Percentiles rank a stretch among this genome's conserved stretches.
Conservation (phyloP, 176 grass and related monocot genomes). For the Tillandsia leiboldiana region DNA sequence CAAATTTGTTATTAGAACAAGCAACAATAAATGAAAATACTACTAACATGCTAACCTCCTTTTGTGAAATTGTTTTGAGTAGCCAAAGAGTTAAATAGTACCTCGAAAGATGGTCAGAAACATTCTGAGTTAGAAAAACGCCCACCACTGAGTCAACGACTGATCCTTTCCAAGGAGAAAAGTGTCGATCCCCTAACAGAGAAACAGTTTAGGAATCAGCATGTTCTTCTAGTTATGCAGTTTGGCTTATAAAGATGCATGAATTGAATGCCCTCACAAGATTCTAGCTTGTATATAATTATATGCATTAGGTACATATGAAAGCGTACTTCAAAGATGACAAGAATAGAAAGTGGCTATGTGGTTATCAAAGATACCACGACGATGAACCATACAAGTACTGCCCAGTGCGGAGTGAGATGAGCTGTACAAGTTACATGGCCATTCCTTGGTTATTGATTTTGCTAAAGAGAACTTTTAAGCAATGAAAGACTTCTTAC, state of each 20-base stretch:
- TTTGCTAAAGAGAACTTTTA: background rate
- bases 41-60: background rate
- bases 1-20: conserved; percentile 2
- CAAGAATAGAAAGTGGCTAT: no score
- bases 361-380: no score
- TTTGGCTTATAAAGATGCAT: background rate
- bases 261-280: background rate
- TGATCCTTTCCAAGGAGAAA: conserved; percentile 87
- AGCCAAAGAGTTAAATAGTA: conserved; percentile 15
- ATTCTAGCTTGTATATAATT: background rate
- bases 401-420: background rate
- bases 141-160: conserved; percentile 69
- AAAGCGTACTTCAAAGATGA: background rate
- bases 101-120: conserved; percentile 78
- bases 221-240: background rate
- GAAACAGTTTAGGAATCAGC: background rate
- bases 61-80: background rate
- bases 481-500: background rate
- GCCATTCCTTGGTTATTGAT: background rate
- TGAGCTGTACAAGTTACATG: no score
- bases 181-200: conserved; percentile 56
- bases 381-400: background rate
- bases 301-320: background rate
- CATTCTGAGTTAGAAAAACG: conserved; percentile 84
- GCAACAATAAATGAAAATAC: background rate